phyloP scores from a whole-genome alignment of 2,329 filamentous ascomycete species.

The Zasmidium cellare region DNA sequence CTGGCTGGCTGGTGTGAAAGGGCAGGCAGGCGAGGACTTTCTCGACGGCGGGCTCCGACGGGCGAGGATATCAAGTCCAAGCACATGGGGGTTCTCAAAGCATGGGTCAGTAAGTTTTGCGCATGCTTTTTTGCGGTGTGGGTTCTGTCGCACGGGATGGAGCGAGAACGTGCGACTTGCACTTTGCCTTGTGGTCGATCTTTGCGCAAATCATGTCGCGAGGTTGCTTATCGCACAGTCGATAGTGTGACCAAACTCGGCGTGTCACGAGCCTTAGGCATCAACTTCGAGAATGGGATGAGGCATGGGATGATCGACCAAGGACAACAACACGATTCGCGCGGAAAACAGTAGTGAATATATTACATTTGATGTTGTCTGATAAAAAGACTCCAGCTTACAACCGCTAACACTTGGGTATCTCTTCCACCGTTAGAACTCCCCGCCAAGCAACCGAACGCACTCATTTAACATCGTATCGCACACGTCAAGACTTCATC shows the following conservation, averaged over 20 bases:
- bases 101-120: neutral
- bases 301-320: too few relatives aligned
- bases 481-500: conserved; percentile 9
- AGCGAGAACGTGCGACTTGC: neutral
- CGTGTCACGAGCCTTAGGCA: neutral
- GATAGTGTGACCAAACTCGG: neutral
- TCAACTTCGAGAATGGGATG: neutral
- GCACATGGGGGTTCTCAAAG: neutral
- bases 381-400: too few relatives aligned
- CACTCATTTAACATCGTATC: neutral
- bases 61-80: neutral
- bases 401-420: conserved; percentile 6
- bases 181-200: too few relatives aligned
- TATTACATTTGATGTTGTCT: too few relatives aligned
- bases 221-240: neutral
- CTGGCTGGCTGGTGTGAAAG: too few relatives aligned
- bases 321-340: too few relatives aligned
- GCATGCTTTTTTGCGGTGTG: neutral
- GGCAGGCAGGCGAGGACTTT: neutral
- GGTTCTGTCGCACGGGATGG: neutral
- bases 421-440: conserved; percentile 5
- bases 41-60: neutral
- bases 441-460: neutral
- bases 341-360: too few relatives aligned
- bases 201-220: neutral